These are phyloP conservation scores for Saccharomyces hybrid DNA, from an alignment of 1,139 yeast genomes.

Conservation along the genomic window DNA sequence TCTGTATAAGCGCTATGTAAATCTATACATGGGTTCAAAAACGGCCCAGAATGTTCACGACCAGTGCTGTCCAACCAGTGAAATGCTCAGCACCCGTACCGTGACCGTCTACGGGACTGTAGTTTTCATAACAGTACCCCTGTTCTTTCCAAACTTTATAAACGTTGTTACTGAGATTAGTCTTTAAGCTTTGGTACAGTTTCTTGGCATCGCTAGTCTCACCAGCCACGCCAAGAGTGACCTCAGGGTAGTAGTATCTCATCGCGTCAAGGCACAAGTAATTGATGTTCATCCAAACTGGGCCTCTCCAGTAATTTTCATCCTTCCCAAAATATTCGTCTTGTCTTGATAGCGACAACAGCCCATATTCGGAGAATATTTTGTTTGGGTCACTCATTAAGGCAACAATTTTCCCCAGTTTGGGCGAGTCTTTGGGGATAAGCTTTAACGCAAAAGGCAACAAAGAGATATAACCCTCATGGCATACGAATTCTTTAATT, in stretches of 20 bases:
- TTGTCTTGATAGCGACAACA: slow-evolving; percentile 68
- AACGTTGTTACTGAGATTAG: slow-evolving; percentile 61
- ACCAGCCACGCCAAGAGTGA: slow-evolving; percentile 15
- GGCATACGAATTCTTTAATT: slow-evolving; percentile 52
- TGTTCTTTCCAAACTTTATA: slow-evolving; percentile 61
- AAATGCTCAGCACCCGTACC: slow-evolving; percentile 84
- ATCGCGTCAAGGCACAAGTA: slow-evolving; percentile 71
- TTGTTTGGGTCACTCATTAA: slow-evolving; percentile 61
- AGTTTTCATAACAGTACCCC: slow-evolving; percentile 89
- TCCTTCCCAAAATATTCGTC: slow-evolving; percentile 63
- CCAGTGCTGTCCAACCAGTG: slow-evolving; percentile 88
- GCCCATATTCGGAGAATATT: slow-evolving; percentile 73
- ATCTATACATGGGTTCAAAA: neutral
- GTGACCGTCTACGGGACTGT: slow-evolving; percentile 65
- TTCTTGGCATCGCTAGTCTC: slow-evolving; percentile 32
- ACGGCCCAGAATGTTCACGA: slow-evolving; percentile 60
- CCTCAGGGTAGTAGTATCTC: slow-evolving; percentile 41
- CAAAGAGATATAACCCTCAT: slow-evolving; percentile 78
- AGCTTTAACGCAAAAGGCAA: slow-evolving; percentile 78
- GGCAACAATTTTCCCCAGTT: slow-evolving; percentile 46
- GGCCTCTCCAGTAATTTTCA: slow-evolving; percentile 95
- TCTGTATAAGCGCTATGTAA: neutral
- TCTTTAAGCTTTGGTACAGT: slow-evolving; percentile 52
- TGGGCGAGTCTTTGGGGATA: slow-evolving; percentile 47
- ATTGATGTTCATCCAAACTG: slow-evolving; percentile 89